phyloP scores from a whole-genome alignment of 352 stramenopile species.

The Aphanomyces invadans region DNA sequence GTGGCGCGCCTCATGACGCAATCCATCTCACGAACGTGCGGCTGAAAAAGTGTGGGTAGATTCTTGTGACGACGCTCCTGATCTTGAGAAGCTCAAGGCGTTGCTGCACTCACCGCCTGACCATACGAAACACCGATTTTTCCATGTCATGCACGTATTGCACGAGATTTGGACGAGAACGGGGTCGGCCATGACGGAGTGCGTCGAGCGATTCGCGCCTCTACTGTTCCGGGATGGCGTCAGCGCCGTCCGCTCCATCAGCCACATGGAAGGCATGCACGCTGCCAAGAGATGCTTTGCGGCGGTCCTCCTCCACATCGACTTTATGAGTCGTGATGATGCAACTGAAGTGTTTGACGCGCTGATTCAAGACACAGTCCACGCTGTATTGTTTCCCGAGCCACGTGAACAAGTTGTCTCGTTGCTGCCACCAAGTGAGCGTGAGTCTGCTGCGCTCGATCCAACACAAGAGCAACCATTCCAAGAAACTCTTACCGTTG shows the following conservation, averaged over 20 bases:
- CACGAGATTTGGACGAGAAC: background rate
- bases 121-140: background rate
- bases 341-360: constrained; percentile 49
- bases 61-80: background rate
- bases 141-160: background rate
- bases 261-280: background rate
- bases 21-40: no score
- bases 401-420: no score
- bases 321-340: background rate
- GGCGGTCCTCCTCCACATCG: background rate
- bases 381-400: background rate
- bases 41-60: no score
- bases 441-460: no score
- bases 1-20: no score
- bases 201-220: background rate
- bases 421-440: no score
- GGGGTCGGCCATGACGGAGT: background rate
- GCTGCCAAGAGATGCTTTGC: background rate
- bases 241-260: background rate
- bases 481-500: no score
- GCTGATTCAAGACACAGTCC: background rate
- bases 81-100: background rate
- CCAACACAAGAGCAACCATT: background rate
- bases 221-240: constrained; percentile 4
- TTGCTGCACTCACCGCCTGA: background rate